Conservation (phyloP, 768 basidiomycete genomes). For the Mycena olivaceomarginata region DNA sequence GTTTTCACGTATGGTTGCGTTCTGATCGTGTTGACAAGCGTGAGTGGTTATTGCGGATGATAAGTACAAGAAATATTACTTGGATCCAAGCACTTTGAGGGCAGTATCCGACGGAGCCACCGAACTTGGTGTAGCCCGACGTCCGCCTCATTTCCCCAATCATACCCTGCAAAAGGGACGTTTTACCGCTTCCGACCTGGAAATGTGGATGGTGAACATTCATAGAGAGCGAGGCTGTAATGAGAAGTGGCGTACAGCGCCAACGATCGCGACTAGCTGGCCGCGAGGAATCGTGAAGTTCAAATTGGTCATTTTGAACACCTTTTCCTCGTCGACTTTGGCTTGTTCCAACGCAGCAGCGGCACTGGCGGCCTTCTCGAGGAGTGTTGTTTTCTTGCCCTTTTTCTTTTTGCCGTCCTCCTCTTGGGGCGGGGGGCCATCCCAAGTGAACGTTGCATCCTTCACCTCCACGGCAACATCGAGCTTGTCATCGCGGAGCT, state of each 20-base stretch:
- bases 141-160: slow-evolving; percentile 91
- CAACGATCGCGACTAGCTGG: slow-evolving; percentile 90
- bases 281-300: slow-evolving; percentile 84
- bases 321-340: slow-evolving; percentile 60
- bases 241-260: slow-evolving; percentile 63
- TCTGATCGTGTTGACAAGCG: slow-evolving; percentile 57
- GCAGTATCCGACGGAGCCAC: slow-evolving; percentile 88
- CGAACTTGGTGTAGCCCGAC: slow-evolving; percentile 80
- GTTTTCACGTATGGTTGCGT: slow-evolving; percentile 92
- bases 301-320: slow-evolving; percentile 81
- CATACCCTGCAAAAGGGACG: slow-evolving; percentile 82
- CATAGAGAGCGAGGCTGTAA: background rate
- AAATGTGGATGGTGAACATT: background rate
- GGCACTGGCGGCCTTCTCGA: slow-evolving; percentile 40
- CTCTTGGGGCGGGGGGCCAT: slow-evolving; percentile 77
- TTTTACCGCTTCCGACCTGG: slow-evolving; percentile 79
- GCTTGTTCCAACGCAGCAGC: slow-evolving; percentile 51
- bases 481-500: slow-evolving; percentile 71
- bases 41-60: slow-evolving; percentile 18
- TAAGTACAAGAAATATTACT: slow-evolving; percentile 52
- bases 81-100: slow-evolving; percentile 96
- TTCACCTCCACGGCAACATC: slow-evolving; percentile 81
- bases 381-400: slow-evolving; percentile 40
- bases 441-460: slow-evolving; percentile 91
- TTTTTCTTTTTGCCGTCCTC: slow-evolving; percentile 62